These are phyloP conservation scores for Tylopilus felleus DNA, from an alignment of 768 basidiomycete species.

Conservation along the genomic window DNA sequence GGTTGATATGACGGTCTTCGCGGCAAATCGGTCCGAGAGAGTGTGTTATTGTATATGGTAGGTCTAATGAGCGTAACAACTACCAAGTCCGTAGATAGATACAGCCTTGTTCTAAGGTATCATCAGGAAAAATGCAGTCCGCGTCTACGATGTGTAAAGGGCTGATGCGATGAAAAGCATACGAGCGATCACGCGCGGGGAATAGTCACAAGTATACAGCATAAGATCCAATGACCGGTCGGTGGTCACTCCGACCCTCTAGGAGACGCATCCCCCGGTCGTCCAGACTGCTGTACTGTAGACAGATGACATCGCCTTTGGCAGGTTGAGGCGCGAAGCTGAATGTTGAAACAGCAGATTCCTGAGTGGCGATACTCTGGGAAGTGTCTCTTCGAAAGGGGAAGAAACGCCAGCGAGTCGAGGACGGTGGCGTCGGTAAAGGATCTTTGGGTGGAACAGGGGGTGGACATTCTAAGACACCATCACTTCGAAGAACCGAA, in stretches of 20 bases:
- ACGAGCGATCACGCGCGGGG: conserved; percentile 2
- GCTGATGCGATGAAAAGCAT: conserved; percentile 6
- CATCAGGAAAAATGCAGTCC: conserved; percentile 4
- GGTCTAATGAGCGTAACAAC: conserved; percentile 10
- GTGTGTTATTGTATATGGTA: conserved; percentile 5
- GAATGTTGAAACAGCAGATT: conserved; percentile 19
- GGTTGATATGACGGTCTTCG: neutral
- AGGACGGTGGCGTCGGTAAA: conserved; percentile 20
- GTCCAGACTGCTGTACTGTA: conserved; percentile 70
- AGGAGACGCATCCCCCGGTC: conserved; percentile 72
- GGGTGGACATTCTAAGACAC: conserved; percentile 23
- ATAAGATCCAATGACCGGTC: conserved; percentile 81
- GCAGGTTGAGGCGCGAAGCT: conserved; percentile 31
- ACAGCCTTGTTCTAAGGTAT: conserved; percentile 21
- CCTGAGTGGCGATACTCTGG: conserved; percentile 27
- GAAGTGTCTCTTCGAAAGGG: conserved; percentile 43
- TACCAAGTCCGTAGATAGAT: conserved; percentile 13
- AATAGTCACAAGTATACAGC: conserved; percentile 54
- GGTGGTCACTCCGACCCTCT: conserved; percentile 78
- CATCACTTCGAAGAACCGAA: conserved; percentile 10
- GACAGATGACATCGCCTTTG: conserved; percentile 70
- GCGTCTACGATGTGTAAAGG: conserved; percentile 1
- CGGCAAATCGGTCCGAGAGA: neutral
- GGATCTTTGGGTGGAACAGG: conserved; percentile 30
- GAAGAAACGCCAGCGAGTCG: conserved; percentile 49